Evolutionary conservation across 2,329 filamentous ascomycete genomes (phyloP), one percentile per base, ranked within the genome.

Genomic region (Talaromyces sp.): DNA sequence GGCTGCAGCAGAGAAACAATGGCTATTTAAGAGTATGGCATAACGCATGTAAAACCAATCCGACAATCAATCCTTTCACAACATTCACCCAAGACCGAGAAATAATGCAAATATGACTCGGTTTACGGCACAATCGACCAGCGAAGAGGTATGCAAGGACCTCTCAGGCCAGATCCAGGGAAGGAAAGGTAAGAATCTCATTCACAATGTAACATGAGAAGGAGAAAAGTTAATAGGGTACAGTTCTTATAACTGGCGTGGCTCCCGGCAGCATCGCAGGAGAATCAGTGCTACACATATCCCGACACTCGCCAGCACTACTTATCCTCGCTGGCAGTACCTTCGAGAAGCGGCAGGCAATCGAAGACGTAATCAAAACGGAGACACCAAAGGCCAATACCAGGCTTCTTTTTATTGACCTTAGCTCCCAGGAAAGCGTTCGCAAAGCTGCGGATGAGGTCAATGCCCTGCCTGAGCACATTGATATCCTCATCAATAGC

Each of bases 401-500:
- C 54, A 50, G n/a, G 43, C 43, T 57, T 4, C 27, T 57, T 24
- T 9, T 19, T 4, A 38, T 57, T 21, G 54, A 57, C 41, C 54
- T 57, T 14, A 31, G 24, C 6, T 57, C 54, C 9, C 54, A 57
- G 38, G 24, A 57, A 57, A 46, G 38, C 6, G 24, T 57, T 12
- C 54, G 43, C 5, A 29, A 27, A 48, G 55, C 55, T 26, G 55
- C 55, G 11, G 46, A 31, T 11, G 38, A 51, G 7, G 46, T 57
- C 35, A 57, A 46, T 41, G 57, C 54, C 24, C 68, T 66, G 24
- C 59, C 60, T 10, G 66, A 70, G 46, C 60, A 63, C 1, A 61
- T 74, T 27, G 69, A 74, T 54, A 62, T 69, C 8, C 61, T 74
- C 10, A 69, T 74, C 50, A 72, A 73, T 57, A 72, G 69, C 57